Evolutionary conservation across 129 eudicot genomes (phyloP).

Genomic region (Deinandra increscens): DNA sequence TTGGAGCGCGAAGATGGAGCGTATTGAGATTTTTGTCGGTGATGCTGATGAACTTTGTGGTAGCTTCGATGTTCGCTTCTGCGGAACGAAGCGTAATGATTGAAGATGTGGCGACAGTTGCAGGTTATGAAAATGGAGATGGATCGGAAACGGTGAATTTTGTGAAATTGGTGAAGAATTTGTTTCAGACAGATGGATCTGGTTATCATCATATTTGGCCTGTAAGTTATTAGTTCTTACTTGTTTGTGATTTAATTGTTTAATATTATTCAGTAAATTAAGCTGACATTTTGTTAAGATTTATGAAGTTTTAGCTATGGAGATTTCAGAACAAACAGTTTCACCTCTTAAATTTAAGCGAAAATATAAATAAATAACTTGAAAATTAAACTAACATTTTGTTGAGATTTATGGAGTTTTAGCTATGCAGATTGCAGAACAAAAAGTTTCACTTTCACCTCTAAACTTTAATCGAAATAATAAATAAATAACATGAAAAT

Average conservation of each 20-base stretch:
- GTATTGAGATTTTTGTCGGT: conserved; percentile 35
- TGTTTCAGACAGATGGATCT: conserved; percentile 58
- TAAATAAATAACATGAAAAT: background rate
- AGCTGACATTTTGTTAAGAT: background rate
- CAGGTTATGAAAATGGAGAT: conserved; percentile 13
- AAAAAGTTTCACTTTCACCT: background rate
- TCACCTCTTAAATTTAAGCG: background rate
- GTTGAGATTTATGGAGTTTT: background rate
- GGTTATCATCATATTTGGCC: conserved; percentile 98
- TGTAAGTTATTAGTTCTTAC: conserved; percentile 53
- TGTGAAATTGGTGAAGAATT: conserved; percentile 39
- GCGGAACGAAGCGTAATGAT: conserved; percentile 51
- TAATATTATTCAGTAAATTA: background rate
- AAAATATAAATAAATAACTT: background rate
- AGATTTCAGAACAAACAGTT: background rate
- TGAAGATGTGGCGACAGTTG: conserved; percentile 23
- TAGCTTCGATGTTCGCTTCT: conserved; percentile 59
- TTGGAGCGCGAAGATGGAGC: conserved; percentile 43
- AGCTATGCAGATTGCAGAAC: background rate
- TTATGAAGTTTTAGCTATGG: background rate
- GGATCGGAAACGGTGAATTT: conserved; percentile 30
- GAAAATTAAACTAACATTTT: background rate
- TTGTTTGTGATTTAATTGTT: background rate
- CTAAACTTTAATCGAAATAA: background rate
- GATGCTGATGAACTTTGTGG: conserved; percentile 42